Evolutionary conservation across 1,284 basidiomycete species (phyloP), one percentile per base, ranked within the genome.

Genomic region (Ceratobasidium theobromae): DNA sequence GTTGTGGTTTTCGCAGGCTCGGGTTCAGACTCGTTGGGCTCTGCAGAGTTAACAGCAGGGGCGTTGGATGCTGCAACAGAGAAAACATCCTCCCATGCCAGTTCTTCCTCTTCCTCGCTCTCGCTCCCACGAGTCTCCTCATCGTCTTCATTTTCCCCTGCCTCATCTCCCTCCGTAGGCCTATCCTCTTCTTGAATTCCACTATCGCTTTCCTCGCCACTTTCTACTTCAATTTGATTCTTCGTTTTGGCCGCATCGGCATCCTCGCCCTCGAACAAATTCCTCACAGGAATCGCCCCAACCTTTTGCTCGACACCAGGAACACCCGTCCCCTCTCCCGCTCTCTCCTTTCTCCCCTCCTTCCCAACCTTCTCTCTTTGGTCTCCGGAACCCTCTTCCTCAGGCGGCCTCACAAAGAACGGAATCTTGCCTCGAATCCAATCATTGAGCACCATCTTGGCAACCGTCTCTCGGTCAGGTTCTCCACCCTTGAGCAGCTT

Each of bases 391-490:
- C 64, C 68, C n/a, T 71, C 72, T 3, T 68, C 64, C 16, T 48
- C 45, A 38, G 32, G 58, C 46, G 52, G 92, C 9, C 88, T 74
- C 23, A 92, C 91, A 72, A 93, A 95, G 79, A 86, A 95, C 32
- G 92, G 93, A 73, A 95, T 93, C 72, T 95, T 91, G 25, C 97
- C 97, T 64, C 97, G 83, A 68, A 98, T 95, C 97, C 97, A 99
- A 76, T 99, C 97, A 76, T 91, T 94, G 72, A 99, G 79, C 51
- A 99, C 81, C 77, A 98, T 96, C 80, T 96, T 98, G 33, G 96
- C 92, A 14, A 95, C 92, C 2, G 91, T 86, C 74, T 98, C 92
- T 54, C 89, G 76, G 77, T 98, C 95, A 0, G 96, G 93, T 77
- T 98, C 95, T 70, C 97, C 96, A 57, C 95, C 93, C 75, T 94